A percentile compares a stretch with the other conserved stretches of the same genome.
Evolutionary conservation across 441 rosid species (phyloP).

Genomic region (Corymbia citriodora): DNA sequence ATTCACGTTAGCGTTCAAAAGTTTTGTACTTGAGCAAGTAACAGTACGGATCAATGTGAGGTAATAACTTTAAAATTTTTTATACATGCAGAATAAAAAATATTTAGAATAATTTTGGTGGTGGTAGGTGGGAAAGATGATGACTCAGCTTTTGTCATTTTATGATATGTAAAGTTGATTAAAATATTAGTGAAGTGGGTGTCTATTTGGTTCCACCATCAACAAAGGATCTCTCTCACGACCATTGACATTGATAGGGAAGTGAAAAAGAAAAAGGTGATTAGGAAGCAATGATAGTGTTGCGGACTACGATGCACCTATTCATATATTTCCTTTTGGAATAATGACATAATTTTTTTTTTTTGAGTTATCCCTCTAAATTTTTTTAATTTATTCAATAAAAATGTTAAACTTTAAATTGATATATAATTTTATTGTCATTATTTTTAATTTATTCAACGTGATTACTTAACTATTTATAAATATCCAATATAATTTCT

Average conservation of each 20-base stretch:
- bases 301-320: background rate
- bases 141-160: background rate
- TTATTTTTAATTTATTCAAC: too few species aligned
- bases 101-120: background rate
- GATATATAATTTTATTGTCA: too few species aligned
- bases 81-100: background rate
- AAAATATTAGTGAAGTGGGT: background rate
- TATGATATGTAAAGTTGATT: background rate
- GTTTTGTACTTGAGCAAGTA: background rate
- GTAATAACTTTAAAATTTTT: background rate
- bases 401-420: rapidly evolving
- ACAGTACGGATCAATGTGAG: background rate
- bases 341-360: too few species aligned
- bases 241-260: background rate
- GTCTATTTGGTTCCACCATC: background rate
- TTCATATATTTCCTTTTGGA: background rate
- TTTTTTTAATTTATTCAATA: too few species aligned
- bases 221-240: background rate
- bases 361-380: background rate
- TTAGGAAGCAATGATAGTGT: background rate
- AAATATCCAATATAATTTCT: rapidly evolving
- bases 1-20: background rate
- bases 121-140: background rate
- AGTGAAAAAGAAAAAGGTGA: background rate
- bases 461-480: too few species aligned